A percentile compares a stretch with the other conserved stretches of the same genome.
These are phyloP conservation scores for Coemansia sp. DNA, from an alignment of 192 early-diverging fungal species.

Conservation along the genomic window DNA sequence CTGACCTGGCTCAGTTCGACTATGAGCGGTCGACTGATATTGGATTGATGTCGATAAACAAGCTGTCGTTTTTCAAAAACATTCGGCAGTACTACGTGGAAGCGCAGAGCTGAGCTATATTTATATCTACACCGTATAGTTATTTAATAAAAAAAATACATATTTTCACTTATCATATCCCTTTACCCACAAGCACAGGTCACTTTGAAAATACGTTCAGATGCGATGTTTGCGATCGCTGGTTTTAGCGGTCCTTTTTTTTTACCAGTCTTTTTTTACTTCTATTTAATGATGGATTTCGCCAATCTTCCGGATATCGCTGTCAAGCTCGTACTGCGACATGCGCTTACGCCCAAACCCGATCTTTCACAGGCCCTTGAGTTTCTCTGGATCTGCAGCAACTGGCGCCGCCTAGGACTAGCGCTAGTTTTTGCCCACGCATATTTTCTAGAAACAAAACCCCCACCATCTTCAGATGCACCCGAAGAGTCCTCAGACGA, in stretches of 20 bases:
- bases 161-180: too few relatives aligned
- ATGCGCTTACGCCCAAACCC: background rate
- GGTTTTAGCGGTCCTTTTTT: too few relatives aligned
- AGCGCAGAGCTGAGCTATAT: background rate
- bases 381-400: background rate
- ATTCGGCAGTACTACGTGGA: background rate
- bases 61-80: background rate
- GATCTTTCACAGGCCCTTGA: background rate
- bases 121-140: too few relatives aligned
- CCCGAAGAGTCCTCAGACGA: too few relatives aligned
- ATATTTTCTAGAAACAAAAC: background rate
- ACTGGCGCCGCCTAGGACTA: background rate
- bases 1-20: background rate
- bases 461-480: too few relatives aligned
- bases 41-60: background rate
- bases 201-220: too few relatives aligned
- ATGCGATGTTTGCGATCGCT: too few relatives aligned
- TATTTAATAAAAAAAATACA: too few relatives aligned
- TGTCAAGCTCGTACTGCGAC: background rate
- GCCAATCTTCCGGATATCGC: background rate
- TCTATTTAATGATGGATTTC: background rate
- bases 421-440: background rate
- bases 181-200: too few relatives aligned
- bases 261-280: too few relatives aligned
- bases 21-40: background rate